phyloP scores from a whole-genome alignment of 768 basidiomycete species.

The Postia placenta region DNA sequence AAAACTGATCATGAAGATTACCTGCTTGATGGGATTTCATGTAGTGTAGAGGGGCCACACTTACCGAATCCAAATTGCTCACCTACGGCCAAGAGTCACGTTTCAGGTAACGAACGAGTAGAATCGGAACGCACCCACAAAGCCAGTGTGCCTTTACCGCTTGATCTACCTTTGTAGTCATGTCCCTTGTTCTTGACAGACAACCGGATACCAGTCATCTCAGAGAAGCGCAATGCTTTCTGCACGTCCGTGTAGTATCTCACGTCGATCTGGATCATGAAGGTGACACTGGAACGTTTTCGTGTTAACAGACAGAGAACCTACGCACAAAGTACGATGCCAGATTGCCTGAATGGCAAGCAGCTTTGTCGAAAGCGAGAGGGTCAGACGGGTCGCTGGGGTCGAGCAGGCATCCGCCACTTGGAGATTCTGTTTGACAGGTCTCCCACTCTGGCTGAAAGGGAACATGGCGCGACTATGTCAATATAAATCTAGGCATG shows the following conservation, averaged over 20 bases:
- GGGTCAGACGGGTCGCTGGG: conserved; percentile 21
- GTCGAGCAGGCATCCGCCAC: conserved; percentile 42
- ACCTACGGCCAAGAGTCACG: conserved; percentile 5
- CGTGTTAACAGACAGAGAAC: too few species aligned
- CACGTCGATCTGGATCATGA: conserved; percentile 28
- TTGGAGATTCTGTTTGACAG: conserved; percentile 32
- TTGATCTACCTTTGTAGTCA: conserved; percentile 28
- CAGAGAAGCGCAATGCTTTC: conserved; percentile 22
- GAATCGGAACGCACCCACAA: conserved; percentile 18
- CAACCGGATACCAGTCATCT: conserved; percentile 17
- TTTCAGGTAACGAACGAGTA: neutral
- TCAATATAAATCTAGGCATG: too few species aligned
- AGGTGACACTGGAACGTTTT: too few species aligned
- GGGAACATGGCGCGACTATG: neutral
- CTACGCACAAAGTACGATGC: conserved; percentile 23
- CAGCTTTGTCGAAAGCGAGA: conserved; percentile 9
- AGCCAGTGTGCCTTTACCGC: conserved; percentile 18
- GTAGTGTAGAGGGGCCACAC: neutral
- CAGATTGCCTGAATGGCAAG: conserved; percentile 23
- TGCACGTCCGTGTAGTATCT: conserved; percentile 15
- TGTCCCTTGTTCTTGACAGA: conserved; percentile 30
- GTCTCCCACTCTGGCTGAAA: conserved; percentile 46
- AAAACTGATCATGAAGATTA: conserved; percentile 5
- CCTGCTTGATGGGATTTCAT: neutral
- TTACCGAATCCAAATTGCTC: conserved; percentile 13